These are phyloP conservation scores for Spatholobus suberectus DNA, from an alignment of 306 rosid genomes.

Conservation along the genomic window DNA sequence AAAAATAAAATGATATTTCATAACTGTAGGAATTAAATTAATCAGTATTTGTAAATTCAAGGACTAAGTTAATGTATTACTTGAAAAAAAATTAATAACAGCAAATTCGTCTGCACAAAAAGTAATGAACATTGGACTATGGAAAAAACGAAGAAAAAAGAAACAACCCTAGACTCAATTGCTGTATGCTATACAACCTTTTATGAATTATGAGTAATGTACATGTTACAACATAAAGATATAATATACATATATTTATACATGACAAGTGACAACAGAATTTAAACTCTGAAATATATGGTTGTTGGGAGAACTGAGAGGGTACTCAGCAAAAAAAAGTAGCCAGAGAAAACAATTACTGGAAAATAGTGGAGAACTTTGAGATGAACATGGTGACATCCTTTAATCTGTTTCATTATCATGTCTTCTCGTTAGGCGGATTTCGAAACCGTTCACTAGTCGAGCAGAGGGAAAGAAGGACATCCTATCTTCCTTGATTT, in stretches of 20 bases:
- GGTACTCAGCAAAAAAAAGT: slow-evolving; percentile 55
- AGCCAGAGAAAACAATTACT: slow-evolving; percentile 41
- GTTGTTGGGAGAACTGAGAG: slow-evolving; percentile 46
- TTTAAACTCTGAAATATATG: slow-evolving; percentile 45
- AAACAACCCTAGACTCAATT: not conserved
- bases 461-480: slow-evolving; percentile 96
- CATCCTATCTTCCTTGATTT: slow-evolving; percentile 78
- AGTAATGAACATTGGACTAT: not conserved
- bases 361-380: slow-evolving; percentile 27
- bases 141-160: not conserved
- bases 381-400: slow-evolving; percentile 16
- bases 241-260: slow-evolving; percentile 29
- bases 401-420: slow-evolving; percentile 34
- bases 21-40: not conserved
- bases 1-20: not conserved
- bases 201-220: not conserved
- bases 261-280: slow-evolving; percentile 24
- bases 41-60: not conserved
- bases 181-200: slow-evolving; percentile 31
- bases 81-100: not conserved
- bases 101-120: not conserved
- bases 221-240: slow-evolving; percentile 19
- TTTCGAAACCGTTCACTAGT: slow-evolving; percentile 84
- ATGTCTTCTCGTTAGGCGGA: slow-evolving; percentile 58
- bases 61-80: not conserved